Conservation (phyloP, 2,329 filamentous ascomycete genomes). For the Pestalotiopsis sp. region DNA sequence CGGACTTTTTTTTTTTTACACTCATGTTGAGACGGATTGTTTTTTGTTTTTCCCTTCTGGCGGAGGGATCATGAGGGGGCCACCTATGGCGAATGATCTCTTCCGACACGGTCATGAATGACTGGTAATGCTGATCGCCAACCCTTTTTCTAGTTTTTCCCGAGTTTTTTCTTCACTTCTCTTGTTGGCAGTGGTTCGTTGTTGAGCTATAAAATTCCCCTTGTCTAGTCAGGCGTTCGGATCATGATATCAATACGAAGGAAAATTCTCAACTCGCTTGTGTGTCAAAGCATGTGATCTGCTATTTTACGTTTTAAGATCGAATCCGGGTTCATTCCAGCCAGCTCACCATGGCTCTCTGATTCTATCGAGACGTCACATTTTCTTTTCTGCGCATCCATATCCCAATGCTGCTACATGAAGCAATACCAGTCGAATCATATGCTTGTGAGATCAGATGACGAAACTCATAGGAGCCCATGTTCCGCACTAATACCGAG, state of each 20-base stretch:
- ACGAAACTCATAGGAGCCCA: neutral
- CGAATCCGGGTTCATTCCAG: neutral
- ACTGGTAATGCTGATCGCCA: slow-evolving; percentile 10
- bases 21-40: slow-evolving; percentile 10
- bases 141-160: slow-evolving; percentile 4
- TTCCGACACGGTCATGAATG: slow-evolving; percentile 6
- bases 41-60: slow-evolving; percentile 8
- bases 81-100: slow-evolving; percentile 7
- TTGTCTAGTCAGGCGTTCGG: slow-evolving; percentile 9
- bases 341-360: neutral
- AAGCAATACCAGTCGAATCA: neutral
- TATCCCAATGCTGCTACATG: neutral
- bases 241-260: slow-evolving; percentile 8
- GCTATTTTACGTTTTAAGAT: neutral
- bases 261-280: neutral
- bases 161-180: slow-evolving; percentile 10
- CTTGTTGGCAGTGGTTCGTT: slow-evolving; percentile 16
- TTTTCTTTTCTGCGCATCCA: neutral
- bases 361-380: neutral
- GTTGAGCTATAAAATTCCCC: slow-evolving; percentile 15
- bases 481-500: neutral
- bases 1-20: slow-evolving; percentile 5
- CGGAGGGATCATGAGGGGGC: slow-evolving; percentile 4
- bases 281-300: neutral
- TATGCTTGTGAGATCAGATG: neutral